Conservation (phyloP, 2,329 filamentous ascomycete species). For the Helotiales sp. region DNA sequence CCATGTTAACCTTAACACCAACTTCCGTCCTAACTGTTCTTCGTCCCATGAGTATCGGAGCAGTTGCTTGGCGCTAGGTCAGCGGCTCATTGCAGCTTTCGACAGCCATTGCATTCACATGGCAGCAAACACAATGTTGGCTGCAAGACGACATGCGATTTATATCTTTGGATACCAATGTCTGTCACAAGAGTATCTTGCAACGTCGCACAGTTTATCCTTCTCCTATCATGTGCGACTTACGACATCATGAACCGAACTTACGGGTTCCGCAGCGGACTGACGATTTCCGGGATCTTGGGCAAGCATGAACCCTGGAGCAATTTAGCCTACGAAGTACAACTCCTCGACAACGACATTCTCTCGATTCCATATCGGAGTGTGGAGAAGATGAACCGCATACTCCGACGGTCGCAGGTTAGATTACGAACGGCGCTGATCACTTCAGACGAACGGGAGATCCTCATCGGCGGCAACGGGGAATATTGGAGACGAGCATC, state of each 20-base stretch:
- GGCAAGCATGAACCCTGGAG: background rate
- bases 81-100: background rate
- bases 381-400: conserved; percentile 9
- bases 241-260: background rate
- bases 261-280: background rate
- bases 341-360: background rate
- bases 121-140: background rate
- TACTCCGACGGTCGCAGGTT: conserved; percentile 11
- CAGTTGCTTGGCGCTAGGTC: background rate
- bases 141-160: background rate
- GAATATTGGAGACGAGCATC: background rate
- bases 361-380: background rate
- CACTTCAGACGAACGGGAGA: background rate
- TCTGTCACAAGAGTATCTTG: conserved; percentile 1
- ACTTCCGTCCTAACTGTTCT: too few relatives aligned
- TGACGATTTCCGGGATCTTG: background rate
- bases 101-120: background rate
- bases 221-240: background rate
- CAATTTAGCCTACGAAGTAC: background rate
- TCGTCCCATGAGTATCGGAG: too few relatives aligned
- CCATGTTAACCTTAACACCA: background rate
- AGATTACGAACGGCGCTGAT: conserved; percentile 7
- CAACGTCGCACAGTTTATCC: conserved; percentile 9
- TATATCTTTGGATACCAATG: background rate
- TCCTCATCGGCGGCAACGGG: background rate